Percentiles rank a stretch among this genome's conserved stretches.
These are phyloP conservation scores for Cyclotella kingstonii DNA, from an alignment of 108 stramenopile genomes.

Conservation along the genomic window DNA sequence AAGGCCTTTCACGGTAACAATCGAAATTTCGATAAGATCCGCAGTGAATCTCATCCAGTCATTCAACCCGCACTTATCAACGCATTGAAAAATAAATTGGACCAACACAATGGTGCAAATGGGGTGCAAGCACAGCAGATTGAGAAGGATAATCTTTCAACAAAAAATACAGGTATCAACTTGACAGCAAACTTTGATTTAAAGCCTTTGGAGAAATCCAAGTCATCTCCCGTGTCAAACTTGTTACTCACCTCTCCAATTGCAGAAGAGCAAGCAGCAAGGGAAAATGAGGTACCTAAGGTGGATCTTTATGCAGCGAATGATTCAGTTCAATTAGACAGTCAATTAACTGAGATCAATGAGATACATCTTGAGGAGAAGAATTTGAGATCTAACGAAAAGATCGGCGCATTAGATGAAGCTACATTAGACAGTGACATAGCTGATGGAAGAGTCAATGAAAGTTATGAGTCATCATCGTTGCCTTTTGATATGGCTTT, in stretches of 20 bases:
- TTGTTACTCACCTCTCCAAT: not conserved
- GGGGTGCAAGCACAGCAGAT: not conserved
- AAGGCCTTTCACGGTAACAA: too few relatives aligned
- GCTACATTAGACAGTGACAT: not conserved
- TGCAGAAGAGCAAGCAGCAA: not conserved
- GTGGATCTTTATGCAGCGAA: not conserved
- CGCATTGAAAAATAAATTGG: not conserved
- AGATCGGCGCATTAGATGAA: not conserved
- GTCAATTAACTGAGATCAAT: not conserved
- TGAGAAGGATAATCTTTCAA: not conserved
- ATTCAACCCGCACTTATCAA: conserved; percentile 1
- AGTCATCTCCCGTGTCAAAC: not conserved
- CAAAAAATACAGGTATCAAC: not conserved
- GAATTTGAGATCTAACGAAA: not conserved
- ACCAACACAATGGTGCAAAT: not conserved
- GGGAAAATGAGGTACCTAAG: not conserved
- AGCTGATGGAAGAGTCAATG: not conserved
- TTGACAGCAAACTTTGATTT: too few relatives aligned
- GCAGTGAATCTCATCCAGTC: not conserved
- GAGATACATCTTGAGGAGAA: not conserved
- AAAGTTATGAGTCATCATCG: not conserved
- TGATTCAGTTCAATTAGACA: not conserved
- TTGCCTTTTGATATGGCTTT: not conserved
- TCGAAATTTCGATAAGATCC: too few relatives aligned
- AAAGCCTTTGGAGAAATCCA: not conserved